Base-by-base conservation (phyloP, 2,329 filamentous ascomycete species). In the Fusarium sp. region DNA sequence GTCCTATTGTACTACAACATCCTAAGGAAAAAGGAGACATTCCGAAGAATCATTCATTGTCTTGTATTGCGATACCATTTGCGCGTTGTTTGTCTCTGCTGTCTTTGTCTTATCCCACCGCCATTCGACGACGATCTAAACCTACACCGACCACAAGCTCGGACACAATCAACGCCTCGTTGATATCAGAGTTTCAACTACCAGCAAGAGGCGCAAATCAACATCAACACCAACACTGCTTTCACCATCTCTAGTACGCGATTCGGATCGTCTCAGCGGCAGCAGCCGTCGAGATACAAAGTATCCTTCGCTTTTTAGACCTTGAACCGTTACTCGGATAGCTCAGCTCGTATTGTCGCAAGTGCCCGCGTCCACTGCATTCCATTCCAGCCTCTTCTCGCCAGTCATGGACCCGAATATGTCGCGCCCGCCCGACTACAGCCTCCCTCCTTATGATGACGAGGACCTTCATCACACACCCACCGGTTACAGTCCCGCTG, bases 381-480 rank as follows among this genome's bases (percentile, higher is more conserved):
- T 81, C 79, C 80, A 78, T 81, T 81, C 79, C 80, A 78, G 66
- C 68, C 42, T 67, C 66, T 54, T 42, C 19, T 52, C 58, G 28
- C 42, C 46, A 65, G 42, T 57, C 56, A 89, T 89, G 87, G 86
- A 88, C 76, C 84, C 85, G 77, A 85, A 83, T 76, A 86, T 84
- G 75, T 84, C 85, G 38, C 83, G 86, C 72, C 88, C 87, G 67
- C 89, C 89, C 37, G 88, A 89, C 72, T 92, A 91, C 77, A 84
- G 84, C 71, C 83, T 89, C 60, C 87, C 87, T 25, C 81, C 81
- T 60, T 91, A 92, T 78, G 86, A 88, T 76, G 87, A 89, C 60
- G 87, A 89, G 58, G 73, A 79, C 57, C 62, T 77, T 67, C 82
- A 87, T 74, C 82, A 85, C 71, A 86, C 84, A 33, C 84, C 85